Base-by-base conservation (phyloP, 345 rosid species). In the Pugionium cornutum region DNA sequence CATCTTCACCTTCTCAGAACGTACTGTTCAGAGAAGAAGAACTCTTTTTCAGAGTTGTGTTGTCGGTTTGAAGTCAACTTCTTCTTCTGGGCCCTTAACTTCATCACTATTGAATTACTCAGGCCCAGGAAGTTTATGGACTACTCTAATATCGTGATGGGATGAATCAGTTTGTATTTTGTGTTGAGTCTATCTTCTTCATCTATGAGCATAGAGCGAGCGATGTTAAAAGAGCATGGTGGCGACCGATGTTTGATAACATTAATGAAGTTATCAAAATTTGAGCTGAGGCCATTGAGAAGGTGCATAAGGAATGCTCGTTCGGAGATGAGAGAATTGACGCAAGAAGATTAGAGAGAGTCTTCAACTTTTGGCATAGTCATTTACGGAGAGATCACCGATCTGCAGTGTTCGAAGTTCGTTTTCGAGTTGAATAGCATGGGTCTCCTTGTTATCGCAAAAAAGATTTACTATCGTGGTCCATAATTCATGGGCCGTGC, bases 161-260 rank as follows among this genome's bases (percentile, higher is more conserved):
- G 4, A 3, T 4, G 2, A 1, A 1, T n/a, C 6, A 0, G 0
- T 3, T n/a, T 2, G 25, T 1, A 2, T 4, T 43, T 1, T 2
- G 26, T 43, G 11, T 5, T 43, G 2, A 43, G 18, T 0, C 7
- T 5, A 5, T 43, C 7, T 43, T 43, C 18, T 41, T 41, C 44
- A 41, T 41, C 44, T 41, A 9, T 41, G 0, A 41, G 44, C 44
- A 41, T 41, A 1, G 44, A 41, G 3, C 11, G 11, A 3, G 44
- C 44, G 1, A 3, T 4, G 11, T 4, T 10, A 18, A 41, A 41
- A 0, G 18, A 0, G 3, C 44, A 41, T 0, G 44, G 44, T 0
- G 18, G 44, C 1, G 5, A 9, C 1, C 11, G 44, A 10, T 41
- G 44, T 4, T 41, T 41, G 2, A 41, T 41, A 41, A 41, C 44